Evolutionary conservation across 345 rosid species (phyloP).

Genomic region (Populus alba): DNA sequence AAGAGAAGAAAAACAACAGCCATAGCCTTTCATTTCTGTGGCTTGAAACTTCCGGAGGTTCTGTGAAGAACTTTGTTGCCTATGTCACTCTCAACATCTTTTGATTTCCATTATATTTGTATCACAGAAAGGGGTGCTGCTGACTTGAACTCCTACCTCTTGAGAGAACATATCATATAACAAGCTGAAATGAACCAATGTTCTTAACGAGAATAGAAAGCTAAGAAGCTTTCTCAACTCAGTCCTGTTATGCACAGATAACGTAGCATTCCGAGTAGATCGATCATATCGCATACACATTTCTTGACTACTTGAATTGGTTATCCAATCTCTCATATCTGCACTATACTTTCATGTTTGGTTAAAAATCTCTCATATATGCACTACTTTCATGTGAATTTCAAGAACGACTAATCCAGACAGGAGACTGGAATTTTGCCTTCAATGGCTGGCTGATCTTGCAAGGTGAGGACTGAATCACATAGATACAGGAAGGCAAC

Average conservation of each 20-base stretch:
- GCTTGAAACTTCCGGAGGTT: not conserved
- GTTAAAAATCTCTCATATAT: not conserved
- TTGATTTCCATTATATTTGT: not conserved
- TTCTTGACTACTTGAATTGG: not conserved
- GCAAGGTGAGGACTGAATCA: not conserved
- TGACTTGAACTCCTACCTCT: not conserved
- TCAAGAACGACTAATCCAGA: not conserved
- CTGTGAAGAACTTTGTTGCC: not conserved
- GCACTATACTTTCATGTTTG: not conserved
- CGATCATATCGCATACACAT: not conserved
- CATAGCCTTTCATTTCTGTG: slow-evolving; percentile 1
- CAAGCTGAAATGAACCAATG: not conserved
- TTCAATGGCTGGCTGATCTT: not conserved
- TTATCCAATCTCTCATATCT: not conserved
- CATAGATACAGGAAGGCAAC: not conserved
- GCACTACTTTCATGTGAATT: not conserved
- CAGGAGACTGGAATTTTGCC: not conserved
- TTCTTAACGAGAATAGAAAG: not conserved
- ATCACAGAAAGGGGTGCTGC: not conserved
- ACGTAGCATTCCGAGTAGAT: not conserved
- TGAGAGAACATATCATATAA: not conserved
- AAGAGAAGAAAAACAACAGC: not conserved
- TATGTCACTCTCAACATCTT: not conserved
- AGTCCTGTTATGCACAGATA: not conserved
- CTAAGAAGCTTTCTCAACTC: not conserved